Base-by-base conservation (phyloP, 129 eudicot genomes). In the Smallanthus sonchifolius region DNA sequence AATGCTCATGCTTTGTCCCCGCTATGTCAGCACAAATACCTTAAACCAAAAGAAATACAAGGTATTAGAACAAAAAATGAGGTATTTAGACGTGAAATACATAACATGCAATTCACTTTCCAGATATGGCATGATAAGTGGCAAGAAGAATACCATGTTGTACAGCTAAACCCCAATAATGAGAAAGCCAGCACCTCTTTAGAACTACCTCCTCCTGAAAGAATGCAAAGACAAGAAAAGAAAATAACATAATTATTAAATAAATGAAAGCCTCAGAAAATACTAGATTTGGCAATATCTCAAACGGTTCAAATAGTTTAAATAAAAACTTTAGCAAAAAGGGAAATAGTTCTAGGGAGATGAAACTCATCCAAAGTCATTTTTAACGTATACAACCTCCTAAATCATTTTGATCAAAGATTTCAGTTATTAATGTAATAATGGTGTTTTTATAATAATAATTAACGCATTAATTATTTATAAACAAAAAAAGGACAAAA, bases 1-100 rank as follows among this genome's bases (percentile, higher is more conserved):
- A 95, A 59, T 91, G 88, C 44, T 91, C 99, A 75, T 85, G 84
- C 86, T 95, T 95, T 68, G 97, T 80, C 24, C 83, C 87, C 37
- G 97, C 91, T 78, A 95, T 85, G 85, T 95, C 99, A 8, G 97
- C 94, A 82, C 96, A 95, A 59, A 95, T 81, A 69, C 98, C 98
- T 92, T 59, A 67, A 32, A 63, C 55, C 65, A 48, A 19, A 19
- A 55, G 6, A 59, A 48, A 77, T 47, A 63, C 47, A 62, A 14
- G 52, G 30, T 14, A 69, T 32, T 28, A 47, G 14, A 69, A 38
- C 56, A 24, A 72, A 35, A 34, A 36, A 76, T 19, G 30, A 35
- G 39, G 60, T 57, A 64, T 30, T 30, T 6, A 30, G 28, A 47
- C 15, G 59, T 17, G 39, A 20, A 30, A 19, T 30, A 74, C 16